Evolutionary conservation across 2,329 filamentous ascomycete species (phyloP).

Genomic region (Ophiocordyceps australis): DNA sequence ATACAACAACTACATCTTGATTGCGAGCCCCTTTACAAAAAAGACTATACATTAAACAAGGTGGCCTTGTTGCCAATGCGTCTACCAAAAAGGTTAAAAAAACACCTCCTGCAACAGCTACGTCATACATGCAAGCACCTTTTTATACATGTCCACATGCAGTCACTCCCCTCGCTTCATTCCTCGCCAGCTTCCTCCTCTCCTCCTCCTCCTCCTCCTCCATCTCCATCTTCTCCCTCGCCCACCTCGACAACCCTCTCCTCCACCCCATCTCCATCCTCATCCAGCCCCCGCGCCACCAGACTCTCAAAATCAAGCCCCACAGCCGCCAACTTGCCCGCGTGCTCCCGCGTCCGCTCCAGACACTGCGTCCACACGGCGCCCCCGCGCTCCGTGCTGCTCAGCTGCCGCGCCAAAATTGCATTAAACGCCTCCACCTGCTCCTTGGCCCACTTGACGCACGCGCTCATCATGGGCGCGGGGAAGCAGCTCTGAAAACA

Average conservation of each 20-base stretch:
- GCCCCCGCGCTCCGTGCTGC: constrained; percentile 62
- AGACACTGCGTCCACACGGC: constrained; percentile 71
- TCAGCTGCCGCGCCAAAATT: constrained; percentile 67
- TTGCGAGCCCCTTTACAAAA: too few species aligned
- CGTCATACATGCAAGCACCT: too few species aligned
- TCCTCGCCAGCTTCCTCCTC: too few species aligned
- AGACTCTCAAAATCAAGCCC: constrained; percentile 79
- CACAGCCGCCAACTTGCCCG: constrained; percentile 62
- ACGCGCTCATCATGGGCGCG: constrained; percentile 74
- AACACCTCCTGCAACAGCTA: too few species aligned
- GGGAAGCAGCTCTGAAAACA: constrained; percentile 83
- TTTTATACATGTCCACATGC: too few species aligned
- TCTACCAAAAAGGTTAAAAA: too few species aligned
- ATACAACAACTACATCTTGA: too few species aligned
- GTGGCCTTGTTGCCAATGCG: too few species aligned
- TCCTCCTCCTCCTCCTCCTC: too few species aligned
- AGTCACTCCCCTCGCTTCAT: too few species aligned
- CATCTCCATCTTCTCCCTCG: constrained; percentile 6
- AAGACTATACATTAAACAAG: too few species aligned
- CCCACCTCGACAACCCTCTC: constrained; percentile 4
- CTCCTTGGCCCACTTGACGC: constrained; percentile 96
- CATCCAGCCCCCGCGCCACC: constrained; percentile 41
- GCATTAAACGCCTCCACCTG: constrained; percentile 82
- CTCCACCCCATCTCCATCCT: constrained; percentile 7
- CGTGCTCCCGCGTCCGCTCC: constrained; percentile 64